These are phyloP conservation scores for Camelina hispida DNA, from an alignment of 345 rosid genomes.

Conservation along the genomic window DNA sequence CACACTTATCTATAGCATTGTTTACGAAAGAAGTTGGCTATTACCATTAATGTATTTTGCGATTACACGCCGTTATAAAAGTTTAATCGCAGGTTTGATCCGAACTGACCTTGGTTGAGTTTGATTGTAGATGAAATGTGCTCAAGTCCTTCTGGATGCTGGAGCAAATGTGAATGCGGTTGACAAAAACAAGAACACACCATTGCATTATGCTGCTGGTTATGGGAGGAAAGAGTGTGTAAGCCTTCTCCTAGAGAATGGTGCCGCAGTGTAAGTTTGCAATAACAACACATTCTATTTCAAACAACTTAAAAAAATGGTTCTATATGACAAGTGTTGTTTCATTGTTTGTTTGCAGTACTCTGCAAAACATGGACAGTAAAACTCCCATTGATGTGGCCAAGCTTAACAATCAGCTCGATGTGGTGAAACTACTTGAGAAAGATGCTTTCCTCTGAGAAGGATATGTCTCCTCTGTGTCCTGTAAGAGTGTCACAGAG, in stretches of 20 bases:
- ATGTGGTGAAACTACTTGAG: slow-evolving; percentile 86
- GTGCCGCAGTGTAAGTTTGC: slow-evolving; percentile 94
- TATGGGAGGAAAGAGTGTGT: slow-evolving; percentile 97
- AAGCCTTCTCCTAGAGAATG: slow-evolving; percentile 77
- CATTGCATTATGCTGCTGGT: slow-evolving; percentile 96
- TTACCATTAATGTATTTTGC: neutral
- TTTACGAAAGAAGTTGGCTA: neutral
- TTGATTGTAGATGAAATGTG: slow-evolving; percentile 66
- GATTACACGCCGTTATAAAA: neutral
- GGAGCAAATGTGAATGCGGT: slow-evolving; percentile 86
- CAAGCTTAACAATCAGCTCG: slow-evolving; percentile 84
- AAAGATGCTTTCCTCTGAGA: slow-evolving; percentile 87
- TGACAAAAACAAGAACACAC: slow-evolving; percentile 92
- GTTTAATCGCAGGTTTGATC: neutral
- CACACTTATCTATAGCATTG: neutral
- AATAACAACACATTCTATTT: neutral
- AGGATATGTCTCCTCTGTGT: slow-evolving; percentile 7
- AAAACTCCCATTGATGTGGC: slow-evolving; percentile 96
- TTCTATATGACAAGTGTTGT: neutral
- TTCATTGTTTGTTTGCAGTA: slow-evolving; percentile 51
- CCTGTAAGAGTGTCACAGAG: slow-evolving; percentile 20
- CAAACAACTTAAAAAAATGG: neutral
- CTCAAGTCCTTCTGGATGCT: slow-evolving; percentile 83
- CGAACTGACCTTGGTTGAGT: slow-evolving; percentile 2
- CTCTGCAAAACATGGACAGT: slow-evolving; percentile 85